phyloP scores from a whole-genome alignment of 2,329 filamentous ascomycete species.

The Sclerotinia minor region DNA sequence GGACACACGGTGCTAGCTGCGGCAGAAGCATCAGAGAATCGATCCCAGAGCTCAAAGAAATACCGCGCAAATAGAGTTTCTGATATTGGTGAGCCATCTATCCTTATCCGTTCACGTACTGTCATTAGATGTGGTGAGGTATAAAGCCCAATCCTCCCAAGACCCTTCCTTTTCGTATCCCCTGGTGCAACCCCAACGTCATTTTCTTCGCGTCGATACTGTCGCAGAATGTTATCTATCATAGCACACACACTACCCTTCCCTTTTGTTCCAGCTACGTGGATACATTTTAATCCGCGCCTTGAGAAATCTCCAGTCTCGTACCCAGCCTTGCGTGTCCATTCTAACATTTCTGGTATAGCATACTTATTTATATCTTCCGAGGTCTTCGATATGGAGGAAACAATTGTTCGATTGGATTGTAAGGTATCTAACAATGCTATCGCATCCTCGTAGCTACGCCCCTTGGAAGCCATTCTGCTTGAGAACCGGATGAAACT shows the following conservation, averaged over 20 bases:
- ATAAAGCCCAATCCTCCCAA: slow-evolving; percentile 57
- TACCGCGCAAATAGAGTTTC: slow-evolving; percentile 61
- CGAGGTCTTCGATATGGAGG: slow-evolving; percentile 29
- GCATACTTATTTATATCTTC: slow-evolving; percentile 35
- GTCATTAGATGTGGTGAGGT: slow-evolving; percentile 69
- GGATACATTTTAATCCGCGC: slow-evolving; percentile 53
- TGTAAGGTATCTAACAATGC: slow-evolving; percentile 35
- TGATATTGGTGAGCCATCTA: slow-evolving; percentile 59
- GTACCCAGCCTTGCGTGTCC: slow-evolving; percentile 39
- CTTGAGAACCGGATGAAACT: slow-evolving; percentile 13
- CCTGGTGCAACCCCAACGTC: not conserved
- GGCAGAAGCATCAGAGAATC: slow-evolving; percentile 43
- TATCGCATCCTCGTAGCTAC: slow-evolving; percentile 33
- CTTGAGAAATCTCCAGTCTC: slow-evolving; percentile 31
- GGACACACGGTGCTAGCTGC: slow-evolving; percentile 31
- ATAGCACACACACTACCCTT: slow-evolving; percentile 73
- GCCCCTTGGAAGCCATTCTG: not conserved
- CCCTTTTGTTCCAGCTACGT: slow-evolving; percentile 91
- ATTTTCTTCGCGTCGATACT: slow-evolving; percentile 45
- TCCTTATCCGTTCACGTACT: slow-evolving; percentile 67
- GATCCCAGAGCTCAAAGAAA: slow-evolving; percentile 68
- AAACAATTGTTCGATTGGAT: slow-evolving; percentile 36
- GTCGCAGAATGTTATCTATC: slow-evolving; percentile 61
- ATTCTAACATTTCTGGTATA: slow-evolving; percentile 42
- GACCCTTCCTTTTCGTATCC: slow-evolving; percentile 17